Conservation (phyloP, 345 rosid species). For the Clarkia xantiana region DNA sequence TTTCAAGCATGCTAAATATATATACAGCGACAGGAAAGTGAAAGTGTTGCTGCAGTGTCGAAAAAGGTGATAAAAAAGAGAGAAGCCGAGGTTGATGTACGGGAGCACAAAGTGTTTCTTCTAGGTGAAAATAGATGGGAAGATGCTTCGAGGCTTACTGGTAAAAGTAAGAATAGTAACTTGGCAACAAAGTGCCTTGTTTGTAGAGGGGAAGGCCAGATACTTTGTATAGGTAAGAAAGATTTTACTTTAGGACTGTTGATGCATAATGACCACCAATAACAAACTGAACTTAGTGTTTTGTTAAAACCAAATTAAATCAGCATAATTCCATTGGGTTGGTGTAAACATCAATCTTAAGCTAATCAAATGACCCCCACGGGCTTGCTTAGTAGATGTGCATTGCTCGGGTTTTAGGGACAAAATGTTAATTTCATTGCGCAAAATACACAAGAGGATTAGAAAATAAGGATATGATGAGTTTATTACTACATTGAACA, state of each 20-base stretch:
- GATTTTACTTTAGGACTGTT: not conserved
- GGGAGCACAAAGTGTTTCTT: slow-evolving; percentile 61
- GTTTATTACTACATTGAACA: too few species aligned
- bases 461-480: too few species aligned
- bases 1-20: not conserved
- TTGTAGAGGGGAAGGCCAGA: slow-evolving; percentile 74
- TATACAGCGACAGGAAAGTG: slow-evolving; percentile 25
- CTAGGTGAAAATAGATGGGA: slow-evolving; percentile 97
- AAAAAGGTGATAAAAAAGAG: slow-evolving; percentile 33
- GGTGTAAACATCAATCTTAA: too few species aligned
- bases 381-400: too few species aligned
- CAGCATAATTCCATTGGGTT: too few species aligned
- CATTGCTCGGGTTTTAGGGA: too few species aligned
- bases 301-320: too few species aligned
- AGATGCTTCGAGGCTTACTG: slow-evolving; percentile 58
- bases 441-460: too few species aligned
- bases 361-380: too few species aligned
- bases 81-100: slow-evolving; percentile 20
- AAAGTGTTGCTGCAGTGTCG: slow-evolving; percentile 46
- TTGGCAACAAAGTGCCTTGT: slow-evolving; percentile 34
- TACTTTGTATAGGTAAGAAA: slow-evolving; percentile 60
- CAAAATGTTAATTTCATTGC: too few species aligned
- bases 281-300: too few species aligned
- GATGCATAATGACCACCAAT: too few species aligned
- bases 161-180: slow-evolving; percentile 16